These are phyloP conservation scores for Calonectria montana DNA, from an alignment of 2,329 filamentous ascomycete genomes.

Conservation along the genomic window DNA sequence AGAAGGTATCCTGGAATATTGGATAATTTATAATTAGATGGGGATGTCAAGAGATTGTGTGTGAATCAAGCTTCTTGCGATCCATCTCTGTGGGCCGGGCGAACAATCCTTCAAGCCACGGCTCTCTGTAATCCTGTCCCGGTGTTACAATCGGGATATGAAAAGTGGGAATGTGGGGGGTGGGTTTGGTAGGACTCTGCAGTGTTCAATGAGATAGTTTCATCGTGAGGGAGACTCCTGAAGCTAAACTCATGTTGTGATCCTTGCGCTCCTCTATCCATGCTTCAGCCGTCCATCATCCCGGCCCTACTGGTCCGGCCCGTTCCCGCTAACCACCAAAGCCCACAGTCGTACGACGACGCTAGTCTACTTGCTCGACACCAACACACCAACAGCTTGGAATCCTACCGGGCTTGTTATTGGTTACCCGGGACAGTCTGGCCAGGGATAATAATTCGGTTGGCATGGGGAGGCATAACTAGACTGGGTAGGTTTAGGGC, in stretches of 20 bases:
- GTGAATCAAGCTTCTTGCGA: neutral
- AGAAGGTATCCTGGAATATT: too few species aligned
- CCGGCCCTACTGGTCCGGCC: neutral
- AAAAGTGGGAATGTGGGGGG: slow-evolving; percentile 6
- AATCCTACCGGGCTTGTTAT: neutral
- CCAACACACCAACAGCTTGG: neutral
- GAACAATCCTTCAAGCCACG: neutral
- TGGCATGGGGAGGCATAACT: neutral
- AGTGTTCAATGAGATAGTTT: neutral
- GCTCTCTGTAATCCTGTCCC: neutral
- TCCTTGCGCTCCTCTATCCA: neutral
- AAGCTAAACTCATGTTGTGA: neutral
- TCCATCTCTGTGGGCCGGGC: neutral
- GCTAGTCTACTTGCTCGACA: neutral
- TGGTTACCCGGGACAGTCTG: neutral
- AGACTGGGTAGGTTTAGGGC: neutral
- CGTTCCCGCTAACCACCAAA: neutral
- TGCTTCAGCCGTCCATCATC: neutral
- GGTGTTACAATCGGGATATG: neutral
- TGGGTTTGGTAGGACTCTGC: neutral
- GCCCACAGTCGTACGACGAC: slow-evolving; percentile 5
- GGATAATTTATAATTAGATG: too few species aligned
- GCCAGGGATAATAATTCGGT: neutral
- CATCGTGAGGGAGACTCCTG: neutral
- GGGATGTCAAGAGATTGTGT: neutral